Percentiles rank a stretch among this genome's conserved stretches.
Evolutionary conservation across 108 stramenopile species (phyloP).

Genomic region (Discostella pseudostelligera): DNA sequence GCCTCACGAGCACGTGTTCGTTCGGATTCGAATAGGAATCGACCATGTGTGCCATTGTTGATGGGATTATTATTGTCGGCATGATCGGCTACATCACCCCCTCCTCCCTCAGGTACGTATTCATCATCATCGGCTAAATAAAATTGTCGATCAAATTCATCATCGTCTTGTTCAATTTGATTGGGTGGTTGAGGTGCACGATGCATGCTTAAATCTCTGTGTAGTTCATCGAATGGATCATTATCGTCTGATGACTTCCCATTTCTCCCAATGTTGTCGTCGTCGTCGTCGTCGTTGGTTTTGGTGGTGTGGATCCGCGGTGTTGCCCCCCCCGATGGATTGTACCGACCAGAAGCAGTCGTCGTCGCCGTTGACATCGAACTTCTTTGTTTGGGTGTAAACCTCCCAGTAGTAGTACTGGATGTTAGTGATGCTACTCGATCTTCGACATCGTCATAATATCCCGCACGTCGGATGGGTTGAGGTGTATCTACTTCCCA

Average conservation of each 20-base stretch:
- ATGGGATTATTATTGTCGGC: constrained; percentile 17
- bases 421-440: constrained; percentile 11
- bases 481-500: constrained; percentile 34
- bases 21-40: constrained; percentile 83
- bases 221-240: constrained; percentile 30
- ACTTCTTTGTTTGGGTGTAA: no score
- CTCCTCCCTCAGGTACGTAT: constrained; percentile 30
- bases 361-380: neutral
- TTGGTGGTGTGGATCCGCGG: neutral
- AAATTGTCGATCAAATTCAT: constrained; percentile 89
- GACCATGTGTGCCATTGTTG: constrained; percentile 49
- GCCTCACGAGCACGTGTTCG: constrained; percentile 77
- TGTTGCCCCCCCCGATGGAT: neutral
- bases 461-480: constrained; percentile 11
- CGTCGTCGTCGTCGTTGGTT: neutral
- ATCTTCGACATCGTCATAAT: constrained; percentile 25
- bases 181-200: constrained; percentile 21
- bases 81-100: constrained; percentile 16
- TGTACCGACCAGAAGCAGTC: neutral
- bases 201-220: constrained; percentile 15
- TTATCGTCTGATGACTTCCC: constrained; percentile 13
- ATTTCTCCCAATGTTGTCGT: neutral
- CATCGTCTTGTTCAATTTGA: constrained; percentile 44
- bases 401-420: neutral
- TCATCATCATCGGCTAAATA: constrained; percentile 90